Evolutionary conservation across 2,329 filamentous ascomycete genomes (phyloP).

Genomic region (Sclerotinia borealis): DNA sequence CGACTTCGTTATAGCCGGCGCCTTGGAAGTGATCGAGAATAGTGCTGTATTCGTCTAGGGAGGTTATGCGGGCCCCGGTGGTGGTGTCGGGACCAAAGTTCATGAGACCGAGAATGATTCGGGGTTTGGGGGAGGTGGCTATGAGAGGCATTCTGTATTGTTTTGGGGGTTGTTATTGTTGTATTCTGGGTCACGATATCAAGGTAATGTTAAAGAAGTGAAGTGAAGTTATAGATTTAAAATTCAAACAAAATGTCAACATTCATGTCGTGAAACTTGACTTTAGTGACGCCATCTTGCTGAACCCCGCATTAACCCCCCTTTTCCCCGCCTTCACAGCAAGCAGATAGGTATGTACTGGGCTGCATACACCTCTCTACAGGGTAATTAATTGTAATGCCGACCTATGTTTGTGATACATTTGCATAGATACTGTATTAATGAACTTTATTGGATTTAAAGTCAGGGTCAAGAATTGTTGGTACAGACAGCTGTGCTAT

Average conservation of each 20-base stretch:
- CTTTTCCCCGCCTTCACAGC: not conserved
- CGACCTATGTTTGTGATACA: not conserved
- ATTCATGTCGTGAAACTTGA: not conserved
- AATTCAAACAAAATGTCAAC: not conserved
- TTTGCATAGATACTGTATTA: not conserved
- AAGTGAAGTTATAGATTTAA: not conserved
- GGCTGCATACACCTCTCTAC: too few species aligned
- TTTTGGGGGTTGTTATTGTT: too few species aligned
- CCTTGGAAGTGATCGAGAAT: slow-evolving; percentile 69
- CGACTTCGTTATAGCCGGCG: slow-evolving; percentile 78
- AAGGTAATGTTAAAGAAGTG: too few species aligned
- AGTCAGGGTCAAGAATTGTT: not conserved
- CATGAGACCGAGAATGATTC: slow-evolving; percentile 78
- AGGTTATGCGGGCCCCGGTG: slow-evolving; percentile 66
- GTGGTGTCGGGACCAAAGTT: slow-evolving; percentile 64
- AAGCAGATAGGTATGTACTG: too few species aligned
- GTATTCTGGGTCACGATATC: too few species aligned
- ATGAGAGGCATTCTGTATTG: slow-evolving; percentile 30
- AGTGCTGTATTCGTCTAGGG: slow-evolving; percentile 58
- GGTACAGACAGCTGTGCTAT: not conserved
- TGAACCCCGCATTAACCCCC: not conserved
- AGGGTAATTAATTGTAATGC: too few species aligned
- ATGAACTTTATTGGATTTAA: too few species aligned
- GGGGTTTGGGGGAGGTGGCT: slow-evolving; percentile 41
- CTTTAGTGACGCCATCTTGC: not conserved